Conservation (phyloP, 345 rosid species). For the Iberis pinnata region DNA sequence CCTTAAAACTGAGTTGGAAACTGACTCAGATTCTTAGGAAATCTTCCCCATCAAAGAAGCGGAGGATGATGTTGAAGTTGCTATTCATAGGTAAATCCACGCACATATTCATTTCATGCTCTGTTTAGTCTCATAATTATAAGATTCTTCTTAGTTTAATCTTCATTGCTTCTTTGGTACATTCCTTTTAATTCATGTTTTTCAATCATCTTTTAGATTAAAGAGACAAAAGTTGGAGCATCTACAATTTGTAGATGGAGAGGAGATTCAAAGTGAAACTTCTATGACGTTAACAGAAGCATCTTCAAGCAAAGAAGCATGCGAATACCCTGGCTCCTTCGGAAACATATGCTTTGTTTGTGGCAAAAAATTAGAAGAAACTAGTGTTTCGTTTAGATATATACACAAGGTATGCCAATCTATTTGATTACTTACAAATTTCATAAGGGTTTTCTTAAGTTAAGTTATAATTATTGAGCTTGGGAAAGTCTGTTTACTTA, state of each 20-base stretch:
- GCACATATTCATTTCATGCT: neutral
- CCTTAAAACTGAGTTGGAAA: conserved; percentile 52
- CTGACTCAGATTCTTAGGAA: conserved; percentile 26
- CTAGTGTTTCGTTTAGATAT: conserved; percentile 64
- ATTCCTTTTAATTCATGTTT: conserved; percentile 17
- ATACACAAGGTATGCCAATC: conserved; percentile 56
- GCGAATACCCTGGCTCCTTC: conserved; percentile 73
- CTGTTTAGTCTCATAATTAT: neutral
- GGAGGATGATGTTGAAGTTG: conserved; percentile 31
- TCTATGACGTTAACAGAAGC: conserved; percentile 41
- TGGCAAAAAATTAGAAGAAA: conserved; percentile 53
- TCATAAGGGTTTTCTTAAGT: neutral
- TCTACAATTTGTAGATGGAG: conserved; percentile 31
- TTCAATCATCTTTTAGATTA: conserved; percentile 34
- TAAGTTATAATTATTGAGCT: conserved; percentile 6
- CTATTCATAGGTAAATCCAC: conserved; percentile 10
- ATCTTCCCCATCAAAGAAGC: conserved; percentile 36
- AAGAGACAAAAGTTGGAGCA: conserved; percentile 54
- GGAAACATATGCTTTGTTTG: conserved; percentile 63
- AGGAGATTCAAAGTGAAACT: conserved; percentile 32
- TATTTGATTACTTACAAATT: neutral
- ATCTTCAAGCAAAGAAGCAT: conserved; percentile 36
- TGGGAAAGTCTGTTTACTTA: conserved; percentile 31
- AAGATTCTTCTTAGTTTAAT: no score
- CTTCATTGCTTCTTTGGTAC: no score